Evolutionary conservation across 768 basidiomycete species (phyloP).

Genomic region (Cystofilobasidium macerans): DNA sequence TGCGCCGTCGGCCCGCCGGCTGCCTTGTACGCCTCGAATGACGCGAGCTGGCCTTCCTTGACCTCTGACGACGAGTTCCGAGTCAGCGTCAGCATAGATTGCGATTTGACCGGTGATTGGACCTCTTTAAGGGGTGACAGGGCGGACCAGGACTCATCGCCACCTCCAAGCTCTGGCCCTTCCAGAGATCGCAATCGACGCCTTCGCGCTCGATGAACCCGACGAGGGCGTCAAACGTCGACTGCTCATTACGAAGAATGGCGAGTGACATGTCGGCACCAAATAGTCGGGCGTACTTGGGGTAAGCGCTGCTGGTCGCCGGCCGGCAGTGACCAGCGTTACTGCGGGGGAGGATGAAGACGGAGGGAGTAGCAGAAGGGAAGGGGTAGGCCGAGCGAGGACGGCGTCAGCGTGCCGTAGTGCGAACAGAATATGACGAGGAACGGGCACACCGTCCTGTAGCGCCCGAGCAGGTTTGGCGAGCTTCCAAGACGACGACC

Average conservation of each 20-base stretch:
- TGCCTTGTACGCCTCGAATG: not conserved
- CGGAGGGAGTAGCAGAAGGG: not conserved
- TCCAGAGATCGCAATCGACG: conserved; percentile 32
- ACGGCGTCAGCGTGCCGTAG: too few relatives aligned
- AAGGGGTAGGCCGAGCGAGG: too few relatives aligned
- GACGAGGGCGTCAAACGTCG: conserved; percentile 29
- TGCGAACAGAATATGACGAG: not conserved
- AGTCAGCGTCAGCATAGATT: too few relatives aligned
- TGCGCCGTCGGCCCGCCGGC: not conserved
- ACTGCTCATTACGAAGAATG: conserved; percentile 29
- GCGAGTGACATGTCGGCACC: conserved; percentile 28
- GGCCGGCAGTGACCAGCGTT: conserved; percentile 29
- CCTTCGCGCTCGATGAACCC: conserved; percentile 27
- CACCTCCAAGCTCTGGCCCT: conserved; percentile 29
- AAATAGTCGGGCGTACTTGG: conserved; percentile 26
- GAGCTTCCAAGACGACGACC: conserved; percentile 1
- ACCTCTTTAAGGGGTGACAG: not conserved
- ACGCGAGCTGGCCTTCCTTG: conserved; percentile 1
- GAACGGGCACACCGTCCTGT: not conserved
- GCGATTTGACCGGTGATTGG: too few relatives aligned
- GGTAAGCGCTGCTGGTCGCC: conserved; percentile 28
- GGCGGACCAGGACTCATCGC: not conserved
- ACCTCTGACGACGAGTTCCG: not conserved
- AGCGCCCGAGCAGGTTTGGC: conserved; percentile 1
- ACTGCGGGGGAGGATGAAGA: not conserved